phyloP scores from a whole-genome alignment of 169 alveolate species.

The Cryptosporidium muris region DNA sequence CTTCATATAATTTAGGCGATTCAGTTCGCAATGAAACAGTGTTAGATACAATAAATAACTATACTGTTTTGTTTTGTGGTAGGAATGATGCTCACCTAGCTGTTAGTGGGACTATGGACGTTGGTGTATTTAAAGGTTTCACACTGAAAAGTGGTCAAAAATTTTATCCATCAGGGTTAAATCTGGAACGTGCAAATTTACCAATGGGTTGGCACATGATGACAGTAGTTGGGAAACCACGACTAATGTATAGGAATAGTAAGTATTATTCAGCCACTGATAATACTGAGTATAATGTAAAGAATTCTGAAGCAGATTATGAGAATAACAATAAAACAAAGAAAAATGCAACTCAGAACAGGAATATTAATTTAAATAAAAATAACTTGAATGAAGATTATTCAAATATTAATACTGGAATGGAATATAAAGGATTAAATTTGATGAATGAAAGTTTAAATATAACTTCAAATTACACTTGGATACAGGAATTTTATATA shows the following conservation, averaged over 20 bases:
- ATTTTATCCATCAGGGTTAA: constrained; percentile 53
- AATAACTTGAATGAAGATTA: too few species aligned
- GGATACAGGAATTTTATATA: constrained; percentile 64
- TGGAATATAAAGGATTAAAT: too few species aligned
- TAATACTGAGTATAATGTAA: constrained; percentile 32
- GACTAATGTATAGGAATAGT: constrained; percentile 12
- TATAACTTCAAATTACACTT: constrained; percentile 33
- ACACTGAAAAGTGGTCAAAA: constrained; percentile 27
- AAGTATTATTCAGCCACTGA: constrained; percentile 3
- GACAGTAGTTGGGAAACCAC: constrained; percentile 67
- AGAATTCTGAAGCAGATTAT: not conserved
- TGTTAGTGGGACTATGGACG: constrained; percentile 59
- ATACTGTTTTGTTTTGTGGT: constrained; percentile 48
- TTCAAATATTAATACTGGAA: too few species aligned
- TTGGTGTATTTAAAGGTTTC: constrained; percentile 55
- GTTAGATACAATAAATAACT: not conserved
- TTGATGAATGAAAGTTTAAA: not conserved
- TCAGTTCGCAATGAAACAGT: not conserved
- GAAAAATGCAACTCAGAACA: too few species aligned
- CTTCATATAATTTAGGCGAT: not conserved
- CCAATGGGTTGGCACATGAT: constrained; percentile 70
- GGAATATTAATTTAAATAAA: too few species aligned
- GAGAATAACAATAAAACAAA: too few species aligned
- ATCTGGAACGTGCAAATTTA: constrained; percentile 39
- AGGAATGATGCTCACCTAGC: constrained; percentile 55